Evolutionary conservation across 176 grass and related monocot genomes (phyloP).

Genomic region (Hsuehochloa calcarea): DNA sequence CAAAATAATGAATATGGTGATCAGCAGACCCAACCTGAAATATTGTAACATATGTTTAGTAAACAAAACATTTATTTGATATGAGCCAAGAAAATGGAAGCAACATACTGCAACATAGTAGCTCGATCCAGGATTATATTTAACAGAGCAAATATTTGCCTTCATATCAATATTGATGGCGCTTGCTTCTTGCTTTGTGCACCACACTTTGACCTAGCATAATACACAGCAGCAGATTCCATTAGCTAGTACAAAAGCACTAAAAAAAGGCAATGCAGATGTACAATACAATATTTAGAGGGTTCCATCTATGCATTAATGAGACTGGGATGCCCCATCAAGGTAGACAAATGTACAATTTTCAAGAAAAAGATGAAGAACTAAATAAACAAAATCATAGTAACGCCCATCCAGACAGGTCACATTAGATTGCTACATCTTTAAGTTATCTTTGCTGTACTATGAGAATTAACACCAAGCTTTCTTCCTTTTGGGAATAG

Average conservation of each 20-base stretch:
- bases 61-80: slow-evolving; percentile 24
- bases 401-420: background rate
- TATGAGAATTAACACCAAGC: background rate
- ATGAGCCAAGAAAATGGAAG: slow-evolving; percentile 28
- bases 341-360: background rate
- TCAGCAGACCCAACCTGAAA: slow-evolving; percentile 94
- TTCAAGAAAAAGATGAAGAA: background rate
- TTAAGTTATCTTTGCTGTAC: background rate
- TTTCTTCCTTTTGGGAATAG: background rate
- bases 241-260: slow-evolving; percentile 15
- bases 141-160: slow-evolving; percentile 99
- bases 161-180: slow-evolving; percentile 99
- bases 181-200: slow-evolving; percentile 94
- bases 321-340: background rate
- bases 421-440: background rate
- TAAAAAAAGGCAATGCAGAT: background rate
- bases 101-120: slow-evolving; percentile 83
- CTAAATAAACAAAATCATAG: background rate
- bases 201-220: slow-evolving; percentile 96
- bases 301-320: slow-evolving; percentile 2
- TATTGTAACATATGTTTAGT: slow-evolving; percentile 31
- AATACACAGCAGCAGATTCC: slow-evolving; percentile 14
- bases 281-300: background rate
- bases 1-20: slow-evolving; percentile 99
- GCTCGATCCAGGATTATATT: slow-evolving; percentile 96